phyloP scores from a whole-genome alignment of 768 basidiomycete species.

The Collybia mongolica region DNA sequence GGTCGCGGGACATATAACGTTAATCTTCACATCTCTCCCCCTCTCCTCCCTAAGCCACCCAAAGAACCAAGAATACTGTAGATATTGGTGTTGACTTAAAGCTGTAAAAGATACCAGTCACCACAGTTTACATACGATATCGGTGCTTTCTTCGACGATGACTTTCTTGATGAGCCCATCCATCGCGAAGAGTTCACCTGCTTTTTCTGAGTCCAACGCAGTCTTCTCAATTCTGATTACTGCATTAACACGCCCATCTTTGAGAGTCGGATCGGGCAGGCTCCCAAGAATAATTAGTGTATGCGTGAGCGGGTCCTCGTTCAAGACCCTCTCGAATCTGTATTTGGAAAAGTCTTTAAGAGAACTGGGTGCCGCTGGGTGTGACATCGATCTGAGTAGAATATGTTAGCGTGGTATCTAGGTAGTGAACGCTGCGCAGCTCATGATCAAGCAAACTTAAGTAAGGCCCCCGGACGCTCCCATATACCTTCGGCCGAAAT shows the following conservation, averaged over 20 bases:
- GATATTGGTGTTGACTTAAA: background rate
- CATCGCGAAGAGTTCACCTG: conserved; percentile 33
- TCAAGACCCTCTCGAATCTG: conserved; percentile 51
- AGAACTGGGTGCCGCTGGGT: conserved; percentile 28
- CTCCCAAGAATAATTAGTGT: conserved; percentile 69
- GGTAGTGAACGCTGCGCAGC: too few relatives aligned
- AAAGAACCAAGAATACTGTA: conserved; percentile 79
- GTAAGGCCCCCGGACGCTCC: too few relatives aligned
- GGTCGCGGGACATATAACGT: conserved; percentile 85
- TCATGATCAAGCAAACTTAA: too few relatives aligned
- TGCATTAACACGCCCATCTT: conserved; percentile 38
- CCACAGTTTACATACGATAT: conserved; percentile 53
- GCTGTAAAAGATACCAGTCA: background rate
- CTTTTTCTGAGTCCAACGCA: conserved; percentile 49
- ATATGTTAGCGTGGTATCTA: too few relatives aligned
- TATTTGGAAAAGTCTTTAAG: conserved; percentile 45
- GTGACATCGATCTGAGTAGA: conserved; percentile 24
- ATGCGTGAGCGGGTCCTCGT: conserved; percentile 64
- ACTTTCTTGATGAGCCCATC: conserved; percentile 39
- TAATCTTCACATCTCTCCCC: conserved; percentile 74
- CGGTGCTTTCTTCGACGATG: conserved; percentile 55
- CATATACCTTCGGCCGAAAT: too few relatives aligned
- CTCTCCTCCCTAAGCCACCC: conserved; percentile 57
- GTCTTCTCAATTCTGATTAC: conserved; percentile 82
- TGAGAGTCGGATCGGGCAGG: conserved; percentile 32